Percentiles rank a stretch among this genome's conserved stretches.
phyloP scores from a whole-genome alignment of 139 green algal genomes.

The Parachlorella kessleri region DNA sequence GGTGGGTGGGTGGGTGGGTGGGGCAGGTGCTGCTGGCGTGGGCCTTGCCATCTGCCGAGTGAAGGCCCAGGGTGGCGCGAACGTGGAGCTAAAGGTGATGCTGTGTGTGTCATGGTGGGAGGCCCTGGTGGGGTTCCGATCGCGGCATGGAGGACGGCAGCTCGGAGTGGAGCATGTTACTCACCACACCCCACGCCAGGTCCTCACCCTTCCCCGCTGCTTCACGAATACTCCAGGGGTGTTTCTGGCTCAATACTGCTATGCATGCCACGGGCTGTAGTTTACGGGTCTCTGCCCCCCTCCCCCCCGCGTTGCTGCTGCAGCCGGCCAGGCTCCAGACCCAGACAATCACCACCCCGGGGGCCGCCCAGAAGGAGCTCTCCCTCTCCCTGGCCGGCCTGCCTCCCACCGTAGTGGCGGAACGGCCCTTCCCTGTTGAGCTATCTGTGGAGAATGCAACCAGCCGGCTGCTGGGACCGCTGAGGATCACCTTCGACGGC shows the following conservation, averaged over 20 bases:
- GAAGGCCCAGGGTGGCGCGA: not conserved
- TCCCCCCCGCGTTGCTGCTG: not conserved
- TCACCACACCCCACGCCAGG: too few species aligned
- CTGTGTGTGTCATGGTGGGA: too few species aligned
- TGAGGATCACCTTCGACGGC: not conserved
- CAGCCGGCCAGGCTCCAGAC: slow-evolving; percentile 58
- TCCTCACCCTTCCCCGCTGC: too few species aligned
- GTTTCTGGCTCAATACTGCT: too few species aligned
- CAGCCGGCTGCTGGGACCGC: slow-evolving; percentile 2
- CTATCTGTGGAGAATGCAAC: not conserved
- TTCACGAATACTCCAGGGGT: too few species aligned
- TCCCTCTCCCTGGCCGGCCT: slow-evolving; percentile 1
- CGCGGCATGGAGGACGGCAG: too few species aligned
- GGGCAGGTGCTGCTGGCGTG: not conserved
- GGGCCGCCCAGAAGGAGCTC: not conserved
- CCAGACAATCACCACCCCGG: slow-evolving; percentile 49
- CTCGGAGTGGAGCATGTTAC: too few species aligned
- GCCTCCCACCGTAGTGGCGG: slow-evolving; percentile 1
- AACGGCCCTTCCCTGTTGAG: not conserved
- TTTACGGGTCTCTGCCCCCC: not conserved
- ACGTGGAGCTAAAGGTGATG: too few species aligned
- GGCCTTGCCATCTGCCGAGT: not conserved
- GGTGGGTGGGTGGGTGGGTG: not conserved
- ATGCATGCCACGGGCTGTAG: too few species aligned
- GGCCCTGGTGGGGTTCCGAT: too few species aligned